phyloP scores from a whole-genome alignment of 139 green algal species.

The Chara braunii region DNA sequence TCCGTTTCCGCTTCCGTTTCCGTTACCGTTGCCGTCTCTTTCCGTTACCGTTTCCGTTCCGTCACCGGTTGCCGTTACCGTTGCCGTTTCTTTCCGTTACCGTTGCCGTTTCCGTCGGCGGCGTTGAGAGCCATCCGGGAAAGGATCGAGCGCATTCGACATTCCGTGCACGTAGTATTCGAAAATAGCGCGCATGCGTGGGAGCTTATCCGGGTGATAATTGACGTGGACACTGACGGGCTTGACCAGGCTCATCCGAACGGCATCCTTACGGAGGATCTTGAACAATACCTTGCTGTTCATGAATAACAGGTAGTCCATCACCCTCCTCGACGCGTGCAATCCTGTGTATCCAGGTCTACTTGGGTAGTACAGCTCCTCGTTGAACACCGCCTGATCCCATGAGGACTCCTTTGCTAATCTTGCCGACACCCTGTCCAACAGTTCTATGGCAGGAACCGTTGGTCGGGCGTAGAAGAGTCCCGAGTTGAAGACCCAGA shows the following conservation, averaged over 20 bases:
- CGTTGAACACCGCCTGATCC: slow-evolving; percentile 54
- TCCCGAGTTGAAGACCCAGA: slow-evolving; percentile 49
- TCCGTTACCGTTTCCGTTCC: too few species aligned
- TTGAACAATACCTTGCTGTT: slow-evolving; percentile 52
- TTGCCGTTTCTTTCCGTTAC: too few species aligned
- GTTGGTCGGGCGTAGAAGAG: slow-evolving; percentile 44
- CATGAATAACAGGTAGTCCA: slow-evolving; percentile 46
- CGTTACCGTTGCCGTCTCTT: too few species aligned
- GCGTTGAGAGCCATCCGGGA: slow-evolving; percentile 34
- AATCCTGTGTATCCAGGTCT: slow-evolving; percentile 9
- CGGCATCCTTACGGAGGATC: slow-evolving; percentile 24
- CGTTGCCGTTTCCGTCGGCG: too few species aligned
- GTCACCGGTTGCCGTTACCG: too few species aligned
- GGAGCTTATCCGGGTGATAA: slow-evolving; percentile 68
- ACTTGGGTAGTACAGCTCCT: slow-evolving; percentile 43
- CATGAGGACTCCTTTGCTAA: slow-evolving; percentile 31
- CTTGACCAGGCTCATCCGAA: background rate
- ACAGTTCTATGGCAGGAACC: slow-evolving; percentile 23
- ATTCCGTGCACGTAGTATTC: slow-evolving; percentile 30
- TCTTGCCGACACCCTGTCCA: slow-evolving; percentile 31
- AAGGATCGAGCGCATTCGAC: slow-evolving; percentile 13
- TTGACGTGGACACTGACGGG: slow-evolving; percentile 56
- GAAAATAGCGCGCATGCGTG: slow-evolving; percentile 37
- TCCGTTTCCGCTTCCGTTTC: too few species aligned
- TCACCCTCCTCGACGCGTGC: slow-evolving; percentile 32